phyloP scores from a whole-genome alignment of 805 yeast species.

The Ogataea philodendri region DNA sequence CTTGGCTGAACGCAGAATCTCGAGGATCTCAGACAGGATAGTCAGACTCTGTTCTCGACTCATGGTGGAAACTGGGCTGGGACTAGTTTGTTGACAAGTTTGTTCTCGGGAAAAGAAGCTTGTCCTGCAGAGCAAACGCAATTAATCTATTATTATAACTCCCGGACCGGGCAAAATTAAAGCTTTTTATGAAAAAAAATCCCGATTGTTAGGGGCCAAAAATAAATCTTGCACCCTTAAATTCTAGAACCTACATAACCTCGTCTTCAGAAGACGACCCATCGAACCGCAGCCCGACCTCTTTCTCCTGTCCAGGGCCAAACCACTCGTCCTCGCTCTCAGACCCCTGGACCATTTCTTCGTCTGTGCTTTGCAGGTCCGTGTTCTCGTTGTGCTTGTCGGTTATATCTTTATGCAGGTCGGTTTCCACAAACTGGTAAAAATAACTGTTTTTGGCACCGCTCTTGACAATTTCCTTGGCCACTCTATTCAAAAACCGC shows the following conservation, averaged over 20 bases:
- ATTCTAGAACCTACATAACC: too few species aligned
- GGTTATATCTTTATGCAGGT: slow-evolving; percentile 15
- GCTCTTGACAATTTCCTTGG: slow-evolving; percentile 64
- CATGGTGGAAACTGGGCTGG: slow-evolving; percentile 12
- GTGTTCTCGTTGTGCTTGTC: slow-evolving; percentile 31
- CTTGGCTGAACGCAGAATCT: slow-evolving; percentile 6
- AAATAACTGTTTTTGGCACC: slow-evolving; percentile 54
- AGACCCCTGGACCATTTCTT: slow-evolving; percentile 25
- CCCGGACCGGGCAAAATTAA: background rate
- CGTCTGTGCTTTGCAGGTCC: slow-evolving; percentile 29
- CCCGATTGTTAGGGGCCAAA: too few species aligned
- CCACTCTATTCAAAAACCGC: slow-evolving; percentile 69
- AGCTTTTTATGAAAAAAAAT: too few species aligned
- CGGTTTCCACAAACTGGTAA: slow-evolving; percentile 46
- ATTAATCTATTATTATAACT: too few species aligned
- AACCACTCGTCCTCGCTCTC: slow-evolving; percentile 38
- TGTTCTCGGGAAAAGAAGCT: background rate
- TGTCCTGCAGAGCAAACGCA: background rate
- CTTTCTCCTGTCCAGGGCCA: slow-evolving; percentile 33
- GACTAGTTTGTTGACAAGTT: too few species aligned
- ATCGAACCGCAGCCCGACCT: slow-evolving; percentile 31
- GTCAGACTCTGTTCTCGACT: slow-evolving; percentile 18
- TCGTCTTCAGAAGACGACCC: slow-evolving; percentile 37
- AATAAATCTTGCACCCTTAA: too few species aligned
- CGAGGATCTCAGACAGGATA: slow-evolving; percentile 17